A percentile compares a stretch with the other conserved stretches of the same genome.
These are phyloP conservation scores for Termitomyces sp. DNA, from an alignment of 768 basidiomycete genomes.

Conservation along the genomic window DNA sequence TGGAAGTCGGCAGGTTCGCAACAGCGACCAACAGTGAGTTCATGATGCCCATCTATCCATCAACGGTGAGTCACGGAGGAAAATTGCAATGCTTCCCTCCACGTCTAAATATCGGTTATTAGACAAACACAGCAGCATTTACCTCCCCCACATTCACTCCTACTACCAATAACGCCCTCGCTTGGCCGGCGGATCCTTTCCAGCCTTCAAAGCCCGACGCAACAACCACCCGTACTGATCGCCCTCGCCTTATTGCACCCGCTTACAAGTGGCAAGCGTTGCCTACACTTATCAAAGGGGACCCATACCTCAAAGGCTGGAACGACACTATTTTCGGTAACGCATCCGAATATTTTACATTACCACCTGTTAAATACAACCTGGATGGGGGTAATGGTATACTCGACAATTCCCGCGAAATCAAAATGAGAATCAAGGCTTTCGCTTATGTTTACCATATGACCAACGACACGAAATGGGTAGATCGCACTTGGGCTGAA, in stretches of 20 bases:
- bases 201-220: conserved; percentile 59
- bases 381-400: conserved; percentile 88
- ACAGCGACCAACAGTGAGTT: conserved; percentile 78
- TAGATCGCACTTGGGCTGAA: conserved; percentile 82
- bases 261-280: conserved; percentile 89
- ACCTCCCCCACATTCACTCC: conserved; percentile 69
- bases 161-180: conserved; percentile 45
- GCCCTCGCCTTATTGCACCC: conserved; percentile 91
- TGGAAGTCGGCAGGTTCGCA: conserved; percentile 64
- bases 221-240: conserved; percentile 67
- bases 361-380: conserved; percentile 66
- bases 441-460: conserved; percentile 89
- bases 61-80: conserved; percentile 62
- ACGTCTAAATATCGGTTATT: not conserved
- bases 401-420: conserved; percentile 83
- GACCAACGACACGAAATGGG: conserved; percentile 91
- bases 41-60: conserved; percentile 83
- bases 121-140: conserved; percentile 79
- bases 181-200: conserved; percentile 84
- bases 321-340: conserved; percentile 90
- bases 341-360: conserved; percentile 68
- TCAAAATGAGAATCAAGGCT: conserved; percentile 91
- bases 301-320: conserved; percentile 88
- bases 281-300: conserved; percentile 68
- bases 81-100: conserved; percentile 2